Percentiles rank a stretch among this genome's conserved stretches.
phyloP scores from a whole-genome alignment of 164 flowering plant genomes.

The Protea cynaroides region DNA sequence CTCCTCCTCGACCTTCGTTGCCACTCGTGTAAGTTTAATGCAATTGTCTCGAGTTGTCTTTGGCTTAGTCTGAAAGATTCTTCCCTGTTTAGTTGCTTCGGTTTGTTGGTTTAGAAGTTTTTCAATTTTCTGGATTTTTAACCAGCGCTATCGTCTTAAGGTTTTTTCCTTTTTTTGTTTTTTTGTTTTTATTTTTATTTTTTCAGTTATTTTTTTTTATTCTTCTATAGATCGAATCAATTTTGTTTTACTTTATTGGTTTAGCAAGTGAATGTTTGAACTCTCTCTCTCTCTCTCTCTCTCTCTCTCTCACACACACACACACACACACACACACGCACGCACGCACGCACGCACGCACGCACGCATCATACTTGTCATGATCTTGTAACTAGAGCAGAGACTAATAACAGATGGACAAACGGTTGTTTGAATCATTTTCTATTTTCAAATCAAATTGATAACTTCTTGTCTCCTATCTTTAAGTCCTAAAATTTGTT shows the following conservation, averaged over 20 bases:
- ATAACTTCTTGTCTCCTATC: not conserved
- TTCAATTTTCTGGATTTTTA: not conserved
- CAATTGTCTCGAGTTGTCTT: not conserved
- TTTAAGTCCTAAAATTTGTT: not conserved
- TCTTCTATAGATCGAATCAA: not conserved
- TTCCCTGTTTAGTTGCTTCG: not conserved
- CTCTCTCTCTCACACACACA: not conserved
- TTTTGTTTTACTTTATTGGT: not conserved
- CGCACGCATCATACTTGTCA: too few relatives aligned
- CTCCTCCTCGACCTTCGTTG: slow-evolving; percentile 20
- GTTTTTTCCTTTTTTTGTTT: not conserved
- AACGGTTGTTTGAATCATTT: not conserved
- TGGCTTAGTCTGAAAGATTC: not conserved
- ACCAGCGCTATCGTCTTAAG: not conserved
- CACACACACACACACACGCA: not conserved
- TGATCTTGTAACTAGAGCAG: not conserved
- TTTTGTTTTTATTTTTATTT: not conserved
- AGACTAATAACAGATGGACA: not conserved
- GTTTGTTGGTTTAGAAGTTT: not conserved
- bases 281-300: not conserved
- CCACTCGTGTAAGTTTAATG: slow-evolving; percentile 29
- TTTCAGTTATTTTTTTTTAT: not conserved
- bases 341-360: too few relatives aligned
- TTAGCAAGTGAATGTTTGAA: not conserved
- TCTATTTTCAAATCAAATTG: not conserved